These are phyloP conservation scores for Aspergillus arachidicola DNA, from an alignment of 2,329 filamentous ascomycete genomes.

Conservation along the genomic window DNA sequence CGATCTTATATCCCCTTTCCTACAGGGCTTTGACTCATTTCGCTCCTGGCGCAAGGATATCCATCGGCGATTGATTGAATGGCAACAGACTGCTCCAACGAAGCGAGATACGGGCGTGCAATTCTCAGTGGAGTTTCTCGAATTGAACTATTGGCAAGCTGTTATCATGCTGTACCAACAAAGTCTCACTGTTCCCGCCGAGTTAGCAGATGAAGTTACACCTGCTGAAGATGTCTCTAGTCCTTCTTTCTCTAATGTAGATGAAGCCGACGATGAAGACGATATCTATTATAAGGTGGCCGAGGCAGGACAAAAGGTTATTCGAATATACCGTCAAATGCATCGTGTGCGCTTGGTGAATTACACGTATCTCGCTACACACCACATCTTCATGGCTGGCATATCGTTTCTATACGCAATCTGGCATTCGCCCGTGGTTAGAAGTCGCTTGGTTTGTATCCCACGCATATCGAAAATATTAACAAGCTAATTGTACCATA, in stretches of 20 bases:
- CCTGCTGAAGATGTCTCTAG: slow-evolving; percentile 62
- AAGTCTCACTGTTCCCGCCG: slow-evolving; percentile 80
- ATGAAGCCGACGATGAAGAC: slow-evolving; percentile 73
- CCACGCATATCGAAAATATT: no score
- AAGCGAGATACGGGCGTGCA: slow-evolving; percentile 80
- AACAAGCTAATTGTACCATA: slow-evolving; percentile 27
- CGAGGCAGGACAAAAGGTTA: slow-evolving; percentile 88
- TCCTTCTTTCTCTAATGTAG: slow-evolving; percentile 50
- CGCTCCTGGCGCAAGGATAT: slow-evolving; percentile 86
- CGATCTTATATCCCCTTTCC: slow-evolving; percentile 79
- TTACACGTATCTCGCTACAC: slow-evolving; percentile 92
- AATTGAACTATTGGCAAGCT: slow-evolving; percentile 97
- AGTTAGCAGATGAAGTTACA: slow-evolving; percentile 77
- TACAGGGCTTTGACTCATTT: slow-evolving; percentile 82
- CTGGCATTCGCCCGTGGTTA: slow-evolving; percentile 90
- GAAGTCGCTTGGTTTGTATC: slow-evolving; percentile 75
- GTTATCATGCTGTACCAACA: slow-evolving; percentile 95
- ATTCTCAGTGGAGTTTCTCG: slow-evolving; percentile 86
- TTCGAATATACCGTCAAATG: slow-evolving; percentile 86
- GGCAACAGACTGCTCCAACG: slow-evolving; percentile 81
- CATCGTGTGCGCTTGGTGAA: slow-evolving; percentile 88
- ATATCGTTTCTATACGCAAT: slow-evolving; percentile 96
- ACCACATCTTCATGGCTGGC: slow-evolving; percentile 94
- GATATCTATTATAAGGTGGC: slow-evolving; percentile 92
- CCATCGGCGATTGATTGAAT: slow-evolving; percentile 77